Evolutionary conservation across 1,284 basidiomycete species (phyloP).

Genomic region (Sparassis latifolia): DNA sequence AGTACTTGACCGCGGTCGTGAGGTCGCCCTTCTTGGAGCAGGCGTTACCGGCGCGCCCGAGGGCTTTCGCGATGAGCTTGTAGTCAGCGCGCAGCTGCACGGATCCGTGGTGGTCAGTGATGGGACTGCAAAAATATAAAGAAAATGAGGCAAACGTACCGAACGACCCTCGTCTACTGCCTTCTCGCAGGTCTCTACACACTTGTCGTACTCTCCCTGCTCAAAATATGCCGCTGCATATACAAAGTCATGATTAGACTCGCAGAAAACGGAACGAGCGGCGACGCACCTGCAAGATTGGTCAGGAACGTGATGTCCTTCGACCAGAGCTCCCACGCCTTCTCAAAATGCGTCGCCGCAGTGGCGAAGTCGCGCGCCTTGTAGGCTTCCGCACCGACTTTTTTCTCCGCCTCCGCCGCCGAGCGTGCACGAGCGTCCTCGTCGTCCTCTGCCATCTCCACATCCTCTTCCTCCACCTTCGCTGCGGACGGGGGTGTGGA

Average conservation of each 20-base stretch:
- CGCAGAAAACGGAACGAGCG: neutral
- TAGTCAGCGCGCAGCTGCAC: constrained; percentile 70
- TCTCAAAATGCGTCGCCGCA: constrained; percentile 68
- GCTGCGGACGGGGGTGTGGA: constrained; percentile 35
- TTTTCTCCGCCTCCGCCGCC: constrained; percentile 74
- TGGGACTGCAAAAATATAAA: neutral
- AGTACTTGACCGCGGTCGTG: constrained; percentile 80
- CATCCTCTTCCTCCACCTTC: constrained; percentile 33
- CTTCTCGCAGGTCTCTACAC: constrained; percentile 89
- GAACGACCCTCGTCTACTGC: constrained; percentile 91
- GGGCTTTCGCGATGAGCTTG: constrained; percentile 81
- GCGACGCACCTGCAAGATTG: constrained; percentile 71
- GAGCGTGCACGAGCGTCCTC: constrained; percentile 42
- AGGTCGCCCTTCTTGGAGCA: constrained; percentile 83
- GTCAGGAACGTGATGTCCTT: constrained; percentile 94
- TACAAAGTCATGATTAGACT: neutral
- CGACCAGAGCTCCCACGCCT: constrained; percentile 91
- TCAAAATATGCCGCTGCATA: constrained; percentile 85
- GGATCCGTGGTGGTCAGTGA: neutral
- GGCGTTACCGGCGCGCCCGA: constrained; percentile 85
- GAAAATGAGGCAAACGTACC: constrained; percentile 29
- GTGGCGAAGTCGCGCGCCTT: constrained; percentile 78
- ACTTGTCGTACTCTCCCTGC: constrained; percentile 85
- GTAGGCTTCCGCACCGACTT: constrained; percentile 77
- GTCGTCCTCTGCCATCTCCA: constrained; percentile 58